Conservation (phyloP, 2,329 filamentous ascomycete species). For the Pyrenophora tritici-repentis region DNA sequence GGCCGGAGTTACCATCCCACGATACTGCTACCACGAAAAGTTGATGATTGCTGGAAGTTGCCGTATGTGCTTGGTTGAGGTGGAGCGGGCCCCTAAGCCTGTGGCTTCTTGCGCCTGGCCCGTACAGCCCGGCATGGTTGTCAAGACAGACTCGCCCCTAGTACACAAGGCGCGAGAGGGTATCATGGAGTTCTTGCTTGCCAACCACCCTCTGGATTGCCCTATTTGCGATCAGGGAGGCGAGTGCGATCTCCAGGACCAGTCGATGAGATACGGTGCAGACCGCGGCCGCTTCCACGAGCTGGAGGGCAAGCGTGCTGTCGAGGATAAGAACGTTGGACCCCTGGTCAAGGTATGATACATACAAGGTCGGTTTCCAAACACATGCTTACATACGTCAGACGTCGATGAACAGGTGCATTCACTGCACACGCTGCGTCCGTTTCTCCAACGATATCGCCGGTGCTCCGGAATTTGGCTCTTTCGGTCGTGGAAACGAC, state of each 20-base stretch:
- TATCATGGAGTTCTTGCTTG: conserved; percentile 97
- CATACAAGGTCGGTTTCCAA: neutral
- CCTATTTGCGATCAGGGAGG: conserved; percentile 98
- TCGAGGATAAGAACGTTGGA: conserved; percentile 99
- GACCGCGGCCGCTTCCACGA: conserved; percentile 98
- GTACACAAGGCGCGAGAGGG: conserved; percentile 98
- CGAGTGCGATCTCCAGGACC: conserved; percentile 98
- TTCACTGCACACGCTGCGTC: conserved; percentile 97
- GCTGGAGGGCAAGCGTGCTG: conserved; percentile 90
- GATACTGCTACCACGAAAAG: conserved; percentile 99
- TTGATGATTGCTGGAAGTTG: conserved; percentile 99
- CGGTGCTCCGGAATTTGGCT: conserved; percentile 92
- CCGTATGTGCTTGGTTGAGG: conserved; percentile 99
- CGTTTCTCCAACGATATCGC: conserved; percentile 98
- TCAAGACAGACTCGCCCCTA: conserved; percentile 96
- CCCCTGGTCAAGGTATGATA: conserved; percentile 77
- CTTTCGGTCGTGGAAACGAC: conserved; percentile 92
- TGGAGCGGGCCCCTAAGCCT: conserved; percentile 93
- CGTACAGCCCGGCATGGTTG: conserved; percentile 97
- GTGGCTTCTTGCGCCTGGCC: conserved; percentile 99
- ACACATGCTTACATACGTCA: conserved; percentile 39
- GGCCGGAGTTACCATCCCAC: conserved; percentile 86
- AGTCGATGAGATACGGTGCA: conserved; percentile 97
- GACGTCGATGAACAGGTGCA: conserved; percentile 99
- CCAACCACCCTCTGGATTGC: conserved; percentile 95